phyloP scores from a whole-genome alignment of 139 green algal genomes.

The Chlamydomonas sphaeroides region DNA sequence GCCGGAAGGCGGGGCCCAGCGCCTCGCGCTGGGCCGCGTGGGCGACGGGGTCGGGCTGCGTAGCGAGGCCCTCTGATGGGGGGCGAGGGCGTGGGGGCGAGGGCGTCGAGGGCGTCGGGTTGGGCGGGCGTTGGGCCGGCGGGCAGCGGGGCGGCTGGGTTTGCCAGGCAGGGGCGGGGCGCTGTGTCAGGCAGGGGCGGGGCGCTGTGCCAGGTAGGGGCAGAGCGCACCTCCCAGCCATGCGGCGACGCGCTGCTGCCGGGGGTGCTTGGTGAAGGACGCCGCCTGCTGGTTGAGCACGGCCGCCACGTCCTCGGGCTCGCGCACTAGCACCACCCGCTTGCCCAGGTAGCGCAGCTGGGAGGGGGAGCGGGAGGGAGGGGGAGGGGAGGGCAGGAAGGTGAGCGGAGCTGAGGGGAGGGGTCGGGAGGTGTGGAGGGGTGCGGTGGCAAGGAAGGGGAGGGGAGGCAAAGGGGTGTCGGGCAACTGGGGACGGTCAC shows the following conservation, averaged over 20 bases:
- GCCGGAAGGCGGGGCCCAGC: slow-evolving; percentile 9
- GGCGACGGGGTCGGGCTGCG: background rate
- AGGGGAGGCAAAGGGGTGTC: no score
- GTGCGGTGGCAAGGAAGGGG: no score
- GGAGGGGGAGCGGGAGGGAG: background rate
- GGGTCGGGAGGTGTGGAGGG: no score
- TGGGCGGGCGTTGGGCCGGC: no score
- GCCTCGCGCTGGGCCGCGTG: background rate
- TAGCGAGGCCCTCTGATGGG: background rate
- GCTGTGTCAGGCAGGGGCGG: no score
- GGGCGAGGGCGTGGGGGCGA: no score
- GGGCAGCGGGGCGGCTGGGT: no score
- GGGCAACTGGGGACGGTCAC: no score
- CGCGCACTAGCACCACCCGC: background rate
- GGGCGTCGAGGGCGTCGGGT: no score
- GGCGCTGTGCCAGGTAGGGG: no score
- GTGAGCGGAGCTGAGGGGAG: no score
- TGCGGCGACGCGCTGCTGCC: background rate
- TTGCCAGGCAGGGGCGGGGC: no score
- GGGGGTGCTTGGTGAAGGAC: background rate
- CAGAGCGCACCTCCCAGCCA: background rate
- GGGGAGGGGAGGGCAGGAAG: background rate
- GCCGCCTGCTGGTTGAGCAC: background rate
- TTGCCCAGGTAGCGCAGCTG: slow-evolving; percentile 20
- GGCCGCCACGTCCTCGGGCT: background rate